A percentile compares a stretch with the other conserved stretches of the same genome.
These are phyloP conservation scores for Kuraishia floccosa DNA, from an alignment of 805 yeast genomes.

Conservation along the genomic window DNA sequence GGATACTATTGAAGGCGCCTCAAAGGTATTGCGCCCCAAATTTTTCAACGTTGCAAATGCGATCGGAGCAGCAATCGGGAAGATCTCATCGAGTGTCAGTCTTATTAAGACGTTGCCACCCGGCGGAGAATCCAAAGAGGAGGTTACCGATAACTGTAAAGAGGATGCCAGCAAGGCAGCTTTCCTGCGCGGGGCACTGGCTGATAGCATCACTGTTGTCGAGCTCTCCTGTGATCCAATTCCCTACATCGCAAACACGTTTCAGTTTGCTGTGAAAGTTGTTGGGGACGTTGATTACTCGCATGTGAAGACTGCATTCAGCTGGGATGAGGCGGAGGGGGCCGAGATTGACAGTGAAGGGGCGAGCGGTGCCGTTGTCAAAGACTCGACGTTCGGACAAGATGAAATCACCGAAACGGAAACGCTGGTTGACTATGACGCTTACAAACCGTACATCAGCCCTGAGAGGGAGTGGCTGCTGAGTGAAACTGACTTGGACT, in stretches of 20 bases:
- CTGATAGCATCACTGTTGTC: conserved; percentile 13
- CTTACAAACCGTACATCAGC: conserved; percentile 19
- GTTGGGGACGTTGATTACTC: conserved; percentile 33
- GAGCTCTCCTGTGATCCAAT: conserved; percentile 16
- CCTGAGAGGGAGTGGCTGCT: conserved; percentile 24
- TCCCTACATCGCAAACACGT: conserved; percentile 22
- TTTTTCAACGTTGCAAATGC: conserved; percentile 35
- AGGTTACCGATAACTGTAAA: conserved; percentile 9
- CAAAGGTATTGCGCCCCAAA: conserved; percentile 28
- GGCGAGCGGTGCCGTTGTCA: conserved; percentile 4
- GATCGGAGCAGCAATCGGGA: conserved; percentile 37
- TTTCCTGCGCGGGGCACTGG: conserved; percentile 15
- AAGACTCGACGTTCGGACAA: conserved; percentile 6
- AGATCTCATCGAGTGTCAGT: conserved; percentile 22
- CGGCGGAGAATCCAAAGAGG: conserved; percentile 8
- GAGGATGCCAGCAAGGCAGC: conserved; percentile 8
- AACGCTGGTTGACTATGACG: conserved; percentile 12
- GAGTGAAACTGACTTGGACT: conserved; percentile 27
- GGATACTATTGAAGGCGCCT: conserved; percentile 23
- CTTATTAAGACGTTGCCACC: conserved; percentile 6
- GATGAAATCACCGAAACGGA: conserved; percentile 2
- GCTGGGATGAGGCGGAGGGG: conserved; percentile 1
- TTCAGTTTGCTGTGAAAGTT: conserved; percentile 22
- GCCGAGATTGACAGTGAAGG: conserved; percentile 3
- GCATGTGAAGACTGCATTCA: conserved; percentile 4